These are phyloP conservation scores for Canna indica DNA, from an alignment of 176 grass and related monocot species.

Conservation along the genomic window DNA sequence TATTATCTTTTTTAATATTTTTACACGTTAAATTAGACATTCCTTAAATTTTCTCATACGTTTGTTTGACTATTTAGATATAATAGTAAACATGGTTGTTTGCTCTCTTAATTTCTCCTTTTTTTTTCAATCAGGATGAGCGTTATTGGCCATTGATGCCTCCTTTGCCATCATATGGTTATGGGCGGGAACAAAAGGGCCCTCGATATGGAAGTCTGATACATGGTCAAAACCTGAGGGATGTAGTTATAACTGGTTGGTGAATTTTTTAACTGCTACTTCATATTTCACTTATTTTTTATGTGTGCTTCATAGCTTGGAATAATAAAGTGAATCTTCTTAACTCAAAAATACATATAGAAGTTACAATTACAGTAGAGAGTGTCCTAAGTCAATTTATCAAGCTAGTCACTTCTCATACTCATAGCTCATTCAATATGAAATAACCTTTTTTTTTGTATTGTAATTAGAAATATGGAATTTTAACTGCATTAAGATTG, in stretches of 20 bases:
- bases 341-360: not conserved
- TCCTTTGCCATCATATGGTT: slow-evolving; percentile 74
- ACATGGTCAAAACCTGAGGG: slow-evolving; percentile 85
- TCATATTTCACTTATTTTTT: too few relatives aligned
- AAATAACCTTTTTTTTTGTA: not conserved
- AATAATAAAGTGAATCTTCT: not conserved
- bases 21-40: too few relatives aligned
- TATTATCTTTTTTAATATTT: too few relatives aligned
- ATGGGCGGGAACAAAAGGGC: slow-evolving; percentile 78
- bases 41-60: not conserved
- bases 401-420: not conserved
- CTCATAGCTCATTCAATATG: not conserved
- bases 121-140: slow-evolving; percentile 49
- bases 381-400: not conserved
- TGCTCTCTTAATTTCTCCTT: not conserved
- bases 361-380: not conserved
- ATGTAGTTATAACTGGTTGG: slow-evolving; percentile 76
- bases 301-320: not conserved
- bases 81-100: not conserved
- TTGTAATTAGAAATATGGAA: not conserved
- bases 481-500: not conserved
- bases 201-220: slow-evolving; percentile 84
- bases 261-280: not conserved
- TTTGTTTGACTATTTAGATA: not conserved
- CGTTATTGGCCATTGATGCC: slow-evolving; percentile 67